phyloP scores from a whole-genome alignment of 768 basidiomycete genomes.

The Omphalotus guepiniiformis region DNA sequence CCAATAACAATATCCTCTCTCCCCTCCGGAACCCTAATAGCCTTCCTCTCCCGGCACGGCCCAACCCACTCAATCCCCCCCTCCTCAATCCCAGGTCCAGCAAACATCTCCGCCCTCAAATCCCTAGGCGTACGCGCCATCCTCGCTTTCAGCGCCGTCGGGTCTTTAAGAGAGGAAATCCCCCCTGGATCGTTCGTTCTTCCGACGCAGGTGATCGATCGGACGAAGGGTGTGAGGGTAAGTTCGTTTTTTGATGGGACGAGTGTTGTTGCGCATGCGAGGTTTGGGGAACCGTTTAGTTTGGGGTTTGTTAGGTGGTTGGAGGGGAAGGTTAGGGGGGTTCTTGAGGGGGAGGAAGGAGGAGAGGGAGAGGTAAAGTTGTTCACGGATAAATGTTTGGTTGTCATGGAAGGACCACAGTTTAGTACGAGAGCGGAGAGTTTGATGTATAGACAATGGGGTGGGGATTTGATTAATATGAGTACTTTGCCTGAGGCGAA shows the following conservation, averaged over 20 bases:
- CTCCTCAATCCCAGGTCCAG: slow-evolving; percentile 76
- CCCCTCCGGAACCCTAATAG: slow-evolving; percentile 73
- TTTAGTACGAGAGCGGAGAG: slow-evolving; percentile 99
- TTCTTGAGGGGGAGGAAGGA: slow-evolving; percentile 53
- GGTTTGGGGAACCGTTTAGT: slow-evolving; percentile 93
- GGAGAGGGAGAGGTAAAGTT: slow-evolving; percentile 60
- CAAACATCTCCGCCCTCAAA: slow-evolving; percentile 96
- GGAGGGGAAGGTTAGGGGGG: slow-evolving; percentile 57
- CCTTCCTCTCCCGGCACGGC: slow-evolving; percentile 93
- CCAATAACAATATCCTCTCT: slow-evolving; percentile 91
- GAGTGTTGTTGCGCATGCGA: slow-evolving; percentile 83
- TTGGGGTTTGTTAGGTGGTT: slow-evolving; percentile 60
- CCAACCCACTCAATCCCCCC: slow-evolving; percentile 74
- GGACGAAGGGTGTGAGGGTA: slow-evolving; percentile 91
- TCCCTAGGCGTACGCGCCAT: slow-evolving; percentile 85
- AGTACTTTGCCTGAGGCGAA: slow-evolving; percentile 96
- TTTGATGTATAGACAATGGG: slow-evolving; percentile 89
- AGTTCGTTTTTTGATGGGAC: slow-evolving; percentile 84
- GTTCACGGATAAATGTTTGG: slow-evolving; percentile 79
- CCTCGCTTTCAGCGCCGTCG: slow-evolving; percentile 94
- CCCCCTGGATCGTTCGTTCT: slow-evolving; percentile 84
- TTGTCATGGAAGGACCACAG: slow-evolving; percentile 97
- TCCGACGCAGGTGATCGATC: slow-evolving; percentile 91
- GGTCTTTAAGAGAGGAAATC: slow-evolving; percentile 91
- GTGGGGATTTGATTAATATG: slow-evolving; percentile 96